Evolutionary conservation across 2,329 filamentous ascomycete species (phyloP).

Genomic region (Beauveria scarabaeidicola): DNA sequence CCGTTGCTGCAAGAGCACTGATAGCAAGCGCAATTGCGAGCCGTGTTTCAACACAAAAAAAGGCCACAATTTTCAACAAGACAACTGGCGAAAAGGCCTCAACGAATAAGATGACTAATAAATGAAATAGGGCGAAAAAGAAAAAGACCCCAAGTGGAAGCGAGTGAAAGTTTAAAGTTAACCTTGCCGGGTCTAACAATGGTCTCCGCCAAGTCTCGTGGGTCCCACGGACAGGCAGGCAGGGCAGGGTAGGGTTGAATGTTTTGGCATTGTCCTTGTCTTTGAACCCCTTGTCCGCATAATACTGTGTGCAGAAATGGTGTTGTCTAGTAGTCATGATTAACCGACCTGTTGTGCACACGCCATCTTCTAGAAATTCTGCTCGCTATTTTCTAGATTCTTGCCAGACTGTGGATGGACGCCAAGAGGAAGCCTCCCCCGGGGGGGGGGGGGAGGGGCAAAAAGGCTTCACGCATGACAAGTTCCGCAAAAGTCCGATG

Average conservation of each 20-base stretch:
- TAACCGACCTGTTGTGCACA: too few relatives aligned
- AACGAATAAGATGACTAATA: neutral
- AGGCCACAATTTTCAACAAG: neutral
- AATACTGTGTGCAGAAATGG: too few relatives aligned
- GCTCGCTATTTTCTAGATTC: too few relatives aligned
- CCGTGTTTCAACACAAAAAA: conserved; percentile 1
- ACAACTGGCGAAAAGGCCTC: neutral
- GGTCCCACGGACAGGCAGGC: neutral
- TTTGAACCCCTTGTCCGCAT: neutral
- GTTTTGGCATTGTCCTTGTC: too few relatives aligned
- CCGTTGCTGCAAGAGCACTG: neutral
- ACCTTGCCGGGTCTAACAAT: neutral
- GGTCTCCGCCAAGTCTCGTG: neutral
- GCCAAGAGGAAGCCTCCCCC: too few relatives aligned
- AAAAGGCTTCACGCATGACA: too few relatives aligned
- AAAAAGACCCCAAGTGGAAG: neutral
- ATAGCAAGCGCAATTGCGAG: conserved; percentile 3
- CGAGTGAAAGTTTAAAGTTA: conserved; percentile 6
- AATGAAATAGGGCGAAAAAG: conserved; percentile 3
- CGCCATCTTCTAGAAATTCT: neutral
- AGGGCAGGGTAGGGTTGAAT: too few relatives aligned
- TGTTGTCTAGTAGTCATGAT: too few relatives aligned
- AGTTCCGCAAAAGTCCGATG: too few relatives aligned
- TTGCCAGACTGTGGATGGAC: too few relatives aligned
- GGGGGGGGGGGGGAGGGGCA: too few relatives aligned